Conservation (phyloP, 2,329 filamentous ascomycete species). For the Alternaria sp. region DNA sequence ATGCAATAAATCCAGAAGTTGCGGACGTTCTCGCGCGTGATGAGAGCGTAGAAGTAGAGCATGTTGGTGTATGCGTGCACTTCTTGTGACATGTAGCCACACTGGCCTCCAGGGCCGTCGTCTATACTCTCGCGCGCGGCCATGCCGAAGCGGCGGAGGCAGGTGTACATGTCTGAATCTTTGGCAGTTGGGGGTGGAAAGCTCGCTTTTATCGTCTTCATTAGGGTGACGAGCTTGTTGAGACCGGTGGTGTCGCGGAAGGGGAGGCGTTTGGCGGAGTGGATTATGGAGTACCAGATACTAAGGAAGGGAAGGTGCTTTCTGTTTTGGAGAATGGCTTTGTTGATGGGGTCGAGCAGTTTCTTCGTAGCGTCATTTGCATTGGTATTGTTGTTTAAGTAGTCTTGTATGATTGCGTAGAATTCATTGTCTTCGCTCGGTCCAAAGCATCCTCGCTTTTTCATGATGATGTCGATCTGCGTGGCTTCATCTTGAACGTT, state of each 20-base stretch:
- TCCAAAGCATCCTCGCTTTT: constrained; percentile 1
- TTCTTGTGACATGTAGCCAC: constrained; percentile 1
- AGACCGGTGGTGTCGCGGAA: constrained; percentile 2
- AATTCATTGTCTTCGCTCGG: neutral
- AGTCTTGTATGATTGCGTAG: constrained; percentile 1
- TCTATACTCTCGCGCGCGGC: constrained; percentile 1
- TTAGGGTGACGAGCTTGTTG: neutral
- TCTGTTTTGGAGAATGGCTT: neutral
- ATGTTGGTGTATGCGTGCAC: constrained; percentile 2
- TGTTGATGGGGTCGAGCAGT: neutral
- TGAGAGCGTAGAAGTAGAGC: constrained; percentile 4
- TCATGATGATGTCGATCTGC: constrained; percentile 1
- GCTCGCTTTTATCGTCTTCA: neutral
- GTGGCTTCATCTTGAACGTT: constrained; percentile 3
- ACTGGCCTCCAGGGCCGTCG: neutral
- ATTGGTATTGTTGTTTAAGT: neutral
- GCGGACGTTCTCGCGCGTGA: neutral
- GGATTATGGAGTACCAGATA: constrained; percentile 4
- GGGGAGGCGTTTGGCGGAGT: constrained; percentile 4
- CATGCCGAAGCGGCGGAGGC: neutral
- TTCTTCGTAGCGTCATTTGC: neutral
- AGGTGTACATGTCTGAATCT: neutral
- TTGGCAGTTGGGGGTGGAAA: neutral
- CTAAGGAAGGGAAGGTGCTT: neutral
- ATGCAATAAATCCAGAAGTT: constrained; percentile 4